A percentile compares a stretch with the other conserved stretches of the same genome.
These are phyloP conservation scores for Conidiobolus incongruus DNA, from an alignment of 371 early-diverging fungal species.

Conservation along the genomic window DNA sequence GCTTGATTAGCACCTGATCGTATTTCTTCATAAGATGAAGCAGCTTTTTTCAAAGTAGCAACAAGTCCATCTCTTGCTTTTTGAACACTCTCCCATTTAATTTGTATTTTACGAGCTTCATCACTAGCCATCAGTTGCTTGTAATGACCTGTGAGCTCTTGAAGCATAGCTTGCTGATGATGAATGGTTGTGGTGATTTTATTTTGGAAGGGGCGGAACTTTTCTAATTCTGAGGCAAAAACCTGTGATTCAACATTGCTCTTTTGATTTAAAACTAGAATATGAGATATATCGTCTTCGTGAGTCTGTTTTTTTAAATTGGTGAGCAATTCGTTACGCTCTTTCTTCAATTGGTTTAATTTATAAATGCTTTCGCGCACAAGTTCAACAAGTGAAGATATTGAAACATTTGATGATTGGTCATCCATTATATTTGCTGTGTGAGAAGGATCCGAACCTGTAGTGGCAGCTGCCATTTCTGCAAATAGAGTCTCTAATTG, in stretches of 20 bases:
- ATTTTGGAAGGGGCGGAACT: slow-evolving; percentile 58
- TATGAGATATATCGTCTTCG: slow-evolving; percentile 71
- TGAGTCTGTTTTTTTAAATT: slow-evolving; percentile 64
- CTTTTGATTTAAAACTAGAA: slow-evolving; percentile 62
- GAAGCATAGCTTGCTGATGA: slow-evolving; percentile 47
- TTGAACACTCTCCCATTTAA: slow-evolving; percentile 39
- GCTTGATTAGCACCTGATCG: slow-evolving; percentile 33
- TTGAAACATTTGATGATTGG: too few relatives aligned
- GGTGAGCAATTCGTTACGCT: slow-evolving; percentile 43
- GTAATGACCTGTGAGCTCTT: slow-evolving; percentile 47
- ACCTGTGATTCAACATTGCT: slow-evolving; percentile 50
- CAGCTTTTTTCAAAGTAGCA: slow-evolving; percentile 30
- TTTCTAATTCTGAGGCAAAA: slow-evolving; percentile 72
- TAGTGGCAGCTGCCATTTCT: slow-evolving; percentile 13
- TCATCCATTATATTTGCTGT: too few relatives aligned
- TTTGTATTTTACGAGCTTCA: slow-evolving; percentile 36
- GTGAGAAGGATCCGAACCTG: slow-evolving; percentile 7
- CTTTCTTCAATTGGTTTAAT: slow-evolving; percentile 49
- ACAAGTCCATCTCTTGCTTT: slow-evolving; percentile 25
- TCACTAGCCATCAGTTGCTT: slow-evolving; percentile 49
- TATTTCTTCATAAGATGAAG: slow-evolving; percentile 24
- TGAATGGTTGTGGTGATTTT: slow-evolving; percentile 48
- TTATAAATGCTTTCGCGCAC: slow-evolving; percentile 49
- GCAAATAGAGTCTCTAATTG: slow-evolving; percentile 37
- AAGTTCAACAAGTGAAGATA: slow-evolving; percentile 9